Evolutionary conservation across 225 moss, liverwort and hornwort genomes (phyloP), one percentile per base, ranked within the genome.

Genomic region (Pseudisothecium myosuroides): DNA sequence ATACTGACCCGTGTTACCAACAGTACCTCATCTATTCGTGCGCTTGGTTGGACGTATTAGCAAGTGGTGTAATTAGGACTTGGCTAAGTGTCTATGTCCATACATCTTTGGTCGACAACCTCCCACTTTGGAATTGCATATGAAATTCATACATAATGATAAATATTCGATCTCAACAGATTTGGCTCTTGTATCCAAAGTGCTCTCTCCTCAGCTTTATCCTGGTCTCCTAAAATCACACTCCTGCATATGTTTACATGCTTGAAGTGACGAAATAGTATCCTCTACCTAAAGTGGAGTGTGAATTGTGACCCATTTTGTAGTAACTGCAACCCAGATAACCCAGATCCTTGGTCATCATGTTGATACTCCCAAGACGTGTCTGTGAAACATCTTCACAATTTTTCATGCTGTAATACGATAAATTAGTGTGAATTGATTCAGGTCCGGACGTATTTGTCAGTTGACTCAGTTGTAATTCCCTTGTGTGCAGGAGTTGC

Each of bases 401-500:
- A 52, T 23, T 52, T 41, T 62, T 49, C 24, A 34, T 82, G 62
- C 14, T 81, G 61, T 26, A 22, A 88, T 19, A 20, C 39, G 37
- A 85, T 29, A 43, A 36, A 27, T 16, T 65, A 37, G 29, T 49
- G 80, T 71, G 81, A 80, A 45, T 19, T 23, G 39, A 62, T 66
- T 65, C 36, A 69, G 75, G 37, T 85, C 62, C 17, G 19, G 56
- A 47, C 39, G 17, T 34, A 54, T 60, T 50, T 69, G n/a, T 75
- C 21, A 41, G 43, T 52, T 72, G 62, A 76, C 67, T 92, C 75
- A 67, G 39, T 85, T 74, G 66, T 66, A 10, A 45, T 34, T 58
- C 82, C 15, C 60, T 63, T 76, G 59, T 81, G 81, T 82, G 90
- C 96, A 98, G 97, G 97, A 98, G 87, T 82, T 98, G 91, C 94